phyloP scores from a whole-genome alignment of 768 basidiomycete genomes.

The Suillus plorans region DNA sequence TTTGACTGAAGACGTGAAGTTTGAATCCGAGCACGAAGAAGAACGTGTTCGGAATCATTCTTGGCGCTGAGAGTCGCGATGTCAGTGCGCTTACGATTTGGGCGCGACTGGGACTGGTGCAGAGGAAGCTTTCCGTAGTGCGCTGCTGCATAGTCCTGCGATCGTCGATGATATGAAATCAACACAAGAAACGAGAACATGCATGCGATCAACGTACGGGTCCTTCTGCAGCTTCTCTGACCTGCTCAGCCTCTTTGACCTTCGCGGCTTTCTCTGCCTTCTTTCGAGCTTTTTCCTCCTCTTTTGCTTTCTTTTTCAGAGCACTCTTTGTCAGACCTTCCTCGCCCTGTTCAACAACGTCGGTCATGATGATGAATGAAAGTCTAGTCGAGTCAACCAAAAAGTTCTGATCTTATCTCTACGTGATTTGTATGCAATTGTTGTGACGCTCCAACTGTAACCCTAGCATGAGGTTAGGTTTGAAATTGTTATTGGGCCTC shows the following conservation, averaged over 20 bases:
- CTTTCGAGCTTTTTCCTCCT: conserved; percentile 87
- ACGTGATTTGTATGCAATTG: background rate
- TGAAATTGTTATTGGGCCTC: background rate
- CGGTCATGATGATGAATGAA: conserved; percentile 16
- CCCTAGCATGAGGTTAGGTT: conserved; percentile 23
- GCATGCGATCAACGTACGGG: conserved; percentile 38
- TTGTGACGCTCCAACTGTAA: conserved; percentile 3
- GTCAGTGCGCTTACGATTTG: conserved; percentile 56
- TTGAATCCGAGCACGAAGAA: conserved; percentile 88
- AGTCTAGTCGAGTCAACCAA: conserved; percentile 7
- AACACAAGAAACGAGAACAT: conserved; percentile 9
- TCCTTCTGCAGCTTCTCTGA: conserved; percentile 62
- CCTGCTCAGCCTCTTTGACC: conserved; percentile 73
- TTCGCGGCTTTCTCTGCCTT: conserved; percentile 84
- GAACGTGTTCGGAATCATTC: conserved; percentile 70
- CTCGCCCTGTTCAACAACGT: conserved; percentile 17
- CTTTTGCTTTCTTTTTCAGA: conserved; percentile 88
- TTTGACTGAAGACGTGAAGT: conserved; percentile 89
- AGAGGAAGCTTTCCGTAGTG: conserved; percentile 89
- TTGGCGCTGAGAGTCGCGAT: conserved; percentile 62
- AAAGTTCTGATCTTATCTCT: conserved; percentile 22
- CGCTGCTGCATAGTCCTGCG: conserved; percentile 70
- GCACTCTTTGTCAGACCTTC: conserved; percentile 81
- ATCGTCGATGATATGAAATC: background rate
- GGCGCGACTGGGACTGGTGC: conserved; percentile 86